A percentile compares a stretch with the other conserved stretches of the same genome.
These are phyloP conservation scores for Scortechinia acanthostroma DNA, from an alignment of 2,329 filamentous ascomycete species.

Conservation along the genomic window DNA sequence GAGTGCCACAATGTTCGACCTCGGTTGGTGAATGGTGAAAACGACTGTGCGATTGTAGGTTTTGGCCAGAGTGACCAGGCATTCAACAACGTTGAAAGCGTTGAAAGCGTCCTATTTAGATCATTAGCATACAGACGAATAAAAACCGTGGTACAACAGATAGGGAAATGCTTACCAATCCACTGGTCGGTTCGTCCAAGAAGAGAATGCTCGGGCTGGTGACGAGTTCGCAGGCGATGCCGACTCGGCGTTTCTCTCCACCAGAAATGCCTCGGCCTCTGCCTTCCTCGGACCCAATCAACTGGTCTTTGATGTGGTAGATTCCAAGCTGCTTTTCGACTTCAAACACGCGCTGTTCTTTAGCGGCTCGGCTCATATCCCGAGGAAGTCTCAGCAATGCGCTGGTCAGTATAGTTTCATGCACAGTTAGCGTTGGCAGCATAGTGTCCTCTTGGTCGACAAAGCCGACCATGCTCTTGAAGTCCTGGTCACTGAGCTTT, in stretches of 20 bases:
- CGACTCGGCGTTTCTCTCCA: slow-evolving; percentile 90
- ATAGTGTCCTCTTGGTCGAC: slow-evolving; percentile 98
- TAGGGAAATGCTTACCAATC: too few relatives aligned
- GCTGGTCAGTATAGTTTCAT: slow-evolving; percentile 94
- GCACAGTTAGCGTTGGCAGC: slow-evolving; percentile 88
- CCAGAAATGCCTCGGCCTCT: slow-evolving; percentile 92
- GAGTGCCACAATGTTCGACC: slow-evolving; percentile 94
- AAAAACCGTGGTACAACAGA: too few relatives aligned
- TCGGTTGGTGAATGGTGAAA: slow-evolving; percentile 95
- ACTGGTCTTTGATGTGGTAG: slow-evolving; percentile 83
- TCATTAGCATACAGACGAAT: too few relatives aligned
- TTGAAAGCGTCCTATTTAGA: slow-evolving; percentile 96
- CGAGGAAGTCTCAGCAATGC: slow-evolving; percentile 84
- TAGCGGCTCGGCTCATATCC: slow-evolving; percentile 80
- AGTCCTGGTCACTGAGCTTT: slow-evolving; percentile 76
- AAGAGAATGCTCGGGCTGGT: slow-evolving; percentile 96
- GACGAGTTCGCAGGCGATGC: slow-evolving; percentile 94
- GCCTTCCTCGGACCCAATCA: slow-evolving; percentile 93
- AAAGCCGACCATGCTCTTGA: slow-evolving; percentile 87
- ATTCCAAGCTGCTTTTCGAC: slow-evolving; percentile 96
- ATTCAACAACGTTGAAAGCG: slow-evolving; percentile 96
- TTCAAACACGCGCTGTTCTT: slow-evolving; percentile 84
- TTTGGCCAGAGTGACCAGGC: slow-evolving; percentile 86
- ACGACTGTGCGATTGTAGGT: slow-evolving; percentile 95
- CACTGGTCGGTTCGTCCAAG: slow-evolving; percentile 92